Evolutionary conservation across 805 yeast genomes (phyloP).

Genomic region (Cyberlindnera euphorbiae): DNA sequence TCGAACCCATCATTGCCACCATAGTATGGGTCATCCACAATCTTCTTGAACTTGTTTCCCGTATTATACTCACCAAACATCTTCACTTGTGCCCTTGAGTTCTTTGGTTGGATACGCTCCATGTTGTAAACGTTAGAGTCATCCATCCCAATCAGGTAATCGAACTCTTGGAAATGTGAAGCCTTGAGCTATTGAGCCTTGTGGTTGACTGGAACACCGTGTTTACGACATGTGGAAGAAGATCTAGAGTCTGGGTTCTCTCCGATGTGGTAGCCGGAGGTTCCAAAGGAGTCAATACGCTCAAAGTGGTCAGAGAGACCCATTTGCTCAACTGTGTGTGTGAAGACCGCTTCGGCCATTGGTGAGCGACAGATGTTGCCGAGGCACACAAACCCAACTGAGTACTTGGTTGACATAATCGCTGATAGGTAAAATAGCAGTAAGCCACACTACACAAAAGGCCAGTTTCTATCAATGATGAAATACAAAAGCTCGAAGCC

Average conservation of each 20-base stretch:
- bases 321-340: slow-evolving; percentile 50
- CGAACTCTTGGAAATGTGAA: slow-evolving; percentile 51
- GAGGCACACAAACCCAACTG: slow-evolving; percentile 86
- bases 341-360: slow-evolving; percentile 94
- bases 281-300: slow-evolving; percentile 81
- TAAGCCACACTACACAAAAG: too few relatives aligned
- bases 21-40: slow-evolving; percentile 89
- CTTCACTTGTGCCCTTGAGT: slow-evolving; percentile 42
- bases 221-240: slow-evolving; percentile 55
- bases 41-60: slow-evolving; percentile 41
- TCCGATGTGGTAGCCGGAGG: slow-evolving; percentile 81
- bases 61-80: slow-evolving; percentile 82
- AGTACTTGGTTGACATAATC: slow-evolving; percentile 25
- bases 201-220: slow-evolving; percentile 74
- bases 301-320: slow-evolving; percentile 42
- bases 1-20: slow-evolving; percentile 86
- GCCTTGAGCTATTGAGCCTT: slow-evolving; percentile 61
- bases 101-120: slow-evolving; percentile 46
- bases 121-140: slow-evolving; percentile 51
- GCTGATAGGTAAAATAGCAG: too few relatives aligned
- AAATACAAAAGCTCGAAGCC: too few relatives aligned
- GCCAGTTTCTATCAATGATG: too few relatives aligned
- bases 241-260: slow-evolving; percentile 78
- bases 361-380: slow-evolving; percentile 96
- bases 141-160: slow-evolving; percentile 71